Base-by-base conservation (phyloP, 2,329 filamentous ascomycete species). In the Chaetothyriales sp. region DNA sequence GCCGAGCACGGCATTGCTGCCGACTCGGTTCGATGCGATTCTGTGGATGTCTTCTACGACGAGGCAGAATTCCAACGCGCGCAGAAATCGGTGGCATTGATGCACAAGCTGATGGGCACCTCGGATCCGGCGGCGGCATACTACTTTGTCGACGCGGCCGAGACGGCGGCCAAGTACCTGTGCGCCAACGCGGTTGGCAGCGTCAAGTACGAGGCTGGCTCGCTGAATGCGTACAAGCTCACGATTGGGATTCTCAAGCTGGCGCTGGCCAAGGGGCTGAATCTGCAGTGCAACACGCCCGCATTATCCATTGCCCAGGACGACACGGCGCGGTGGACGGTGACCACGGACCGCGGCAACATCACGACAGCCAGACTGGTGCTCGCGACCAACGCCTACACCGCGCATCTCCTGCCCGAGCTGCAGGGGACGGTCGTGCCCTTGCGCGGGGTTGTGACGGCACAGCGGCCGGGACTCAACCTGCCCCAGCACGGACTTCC, bases 41-140 rank as follows among this genome's bases (percentile, higher is more conserved):
- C 80, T 0, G 70, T 80, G 1, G 79, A 83, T 61, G 66, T 81
- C 2, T 67, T 81, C 29, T 81, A 80, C 60, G 75, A 80, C 53
- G 53, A 66, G 18, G 61, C 53, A 7, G 65, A 72, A 47, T 74
- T 72, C 66, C 61, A 63, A 4, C 51, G 59, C 1, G 70, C 71
- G 1, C 60, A 64, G 20, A 55, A 59, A 15, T 68, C 70, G 2
- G 69, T 78, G 15, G 59, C 64, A 3, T 64, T 69, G 4, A 75
- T 80, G 71, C 67, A 65, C 22, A 64, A 63, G 8, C 67, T 78
- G 61, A 70, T 71, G 0, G 53, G 53, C 1, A 62, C 62, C 2
- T 67, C 73, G 18, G 64, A 70, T 44, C 64, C 64, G 0, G 22
- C 22, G 22, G 22, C 22, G 22, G 54, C 63, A 48, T 80, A 80